Base-by-base conservation (phyloP, 2,329 filamentous ascomycete species). In the Erysiphe neolycopersici region DNA sequence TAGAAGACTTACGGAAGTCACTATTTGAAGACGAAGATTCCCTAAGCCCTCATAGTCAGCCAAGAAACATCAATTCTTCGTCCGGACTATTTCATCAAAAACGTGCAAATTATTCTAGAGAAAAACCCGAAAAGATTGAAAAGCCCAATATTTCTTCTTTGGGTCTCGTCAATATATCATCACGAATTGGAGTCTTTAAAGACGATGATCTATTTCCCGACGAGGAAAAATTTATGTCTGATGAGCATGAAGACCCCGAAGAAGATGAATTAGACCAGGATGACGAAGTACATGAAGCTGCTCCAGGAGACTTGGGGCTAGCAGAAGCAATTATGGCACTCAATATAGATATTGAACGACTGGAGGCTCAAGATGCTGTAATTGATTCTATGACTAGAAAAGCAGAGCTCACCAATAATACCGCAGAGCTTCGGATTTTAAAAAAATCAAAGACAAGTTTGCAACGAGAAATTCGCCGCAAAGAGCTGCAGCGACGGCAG, bases 381-480 rank as follows among this genome's bases (percentile, higher is more conserved):
- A 74, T 98, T 16, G 82, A 94, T 52, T 91, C 87, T 1, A 62
- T 98, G 46, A 89, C 82, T 2, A 74, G 80, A 45, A 98, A 98
- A 60, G 89, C 91, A 0, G 89, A 98, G 58, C 64, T 98, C 43
- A 98, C 89, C 1, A 98, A 98, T 58, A 98, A 98, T 56, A 84
- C 79, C 13, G 83, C 87, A 1, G 89, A 98, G 58, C 59, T 98
- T 43, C 72, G 89, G 31, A 95, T 98, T 48, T 60, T 98, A 42
- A 75, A 79, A 44, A 98, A 98, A 59, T 94, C 84, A 0, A 93
- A 89, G 58, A 77, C 84, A 30, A 98, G 89, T 59, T 63, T 98
- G 45, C 80, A 92, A 54, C 71, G 89, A 50, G 89, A 98, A 59
- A 84, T 95, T 44, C 73, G 83, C 45, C 75, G 85, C 31, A 98